Conservation (phyloP, 306 rosid species). For the Pyrus pyrifolia region DNA sequence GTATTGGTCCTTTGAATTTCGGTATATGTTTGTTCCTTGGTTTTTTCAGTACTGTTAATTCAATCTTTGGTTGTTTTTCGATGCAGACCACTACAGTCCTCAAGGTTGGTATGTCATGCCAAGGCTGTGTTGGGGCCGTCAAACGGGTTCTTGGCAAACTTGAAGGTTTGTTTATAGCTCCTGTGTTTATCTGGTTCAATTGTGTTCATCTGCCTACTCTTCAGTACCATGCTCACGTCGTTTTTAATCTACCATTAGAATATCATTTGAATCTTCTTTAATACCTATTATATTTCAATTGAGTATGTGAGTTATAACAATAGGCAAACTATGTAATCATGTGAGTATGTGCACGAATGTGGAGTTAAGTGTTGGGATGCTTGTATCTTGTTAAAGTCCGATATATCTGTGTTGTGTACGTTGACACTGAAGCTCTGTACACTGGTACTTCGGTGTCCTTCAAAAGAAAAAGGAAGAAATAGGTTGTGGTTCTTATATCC, state of each 20-base stretch:
- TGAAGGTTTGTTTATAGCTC: conserved; percentile 49
- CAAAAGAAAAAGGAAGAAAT: neutral
- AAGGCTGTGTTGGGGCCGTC: conserved; percentile 90
- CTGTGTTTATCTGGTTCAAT: neutral
- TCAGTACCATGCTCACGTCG: neutral
- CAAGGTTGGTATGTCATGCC: conserved; percentile 90
- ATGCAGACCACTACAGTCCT: conserved; percentile 79
- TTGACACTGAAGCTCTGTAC: neutral
- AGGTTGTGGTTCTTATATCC: neutral
- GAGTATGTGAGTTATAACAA: neutral
- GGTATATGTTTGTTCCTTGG: neutral
- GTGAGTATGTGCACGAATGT: neutral
- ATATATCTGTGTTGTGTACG: neutral
- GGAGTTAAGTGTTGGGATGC: neutral
- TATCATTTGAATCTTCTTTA: neutral
- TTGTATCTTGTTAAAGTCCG: neutral
- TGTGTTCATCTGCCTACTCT: no score
- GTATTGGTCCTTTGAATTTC: neutral
- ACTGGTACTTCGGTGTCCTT: neutral
- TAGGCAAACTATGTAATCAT: neutral
- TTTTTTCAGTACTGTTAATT: neutral
- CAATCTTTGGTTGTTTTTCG: neutral
- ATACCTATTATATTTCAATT: neutral
- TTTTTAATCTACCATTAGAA: neutral
- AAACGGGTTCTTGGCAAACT: conserved; percentile 82